Percentiles rank a stretch among this genome's conserved stretches.
Evolutionary conservation across 805 yeast species (phyloP).

Genomic region (Starmerella potacharoeniae): DNA sequence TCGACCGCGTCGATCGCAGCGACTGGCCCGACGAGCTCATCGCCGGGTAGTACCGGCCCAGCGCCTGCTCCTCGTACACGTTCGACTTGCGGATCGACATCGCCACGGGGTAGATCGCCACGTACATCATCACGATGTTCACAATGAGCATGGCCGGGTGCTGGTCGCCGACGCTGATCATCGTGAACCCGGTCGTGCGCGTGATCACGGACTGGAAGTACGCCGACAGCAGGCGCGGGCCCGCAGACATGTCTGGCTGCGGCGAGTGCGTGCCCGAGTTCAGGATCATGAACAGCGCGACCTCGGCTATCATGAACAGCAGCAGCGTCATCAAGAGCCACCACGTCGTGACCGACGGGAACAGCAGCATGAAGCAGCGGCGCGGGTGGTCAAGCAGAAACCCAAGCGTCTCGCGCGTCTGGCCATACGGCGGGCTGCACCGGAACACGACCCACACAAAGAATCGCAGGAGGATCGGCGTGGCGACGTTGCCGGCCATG

Average conservation of each 20-base stretch:
- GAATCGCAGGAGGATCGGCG: slow-evolving; percentile 72
- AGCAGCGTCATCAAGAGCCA: slow-evolving; percentile 70
- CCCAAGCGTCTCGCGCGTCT: slow-evolving; percentile 55
- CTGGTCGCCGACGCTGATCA: slow-evolving; percentile 53
- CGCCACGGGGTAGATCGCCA: slow-evolving; percentile 91
- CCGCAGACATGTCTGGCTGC: slow-evolving; percentile 46
- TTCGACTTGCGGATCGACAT: slow-evolving; percentile 93
- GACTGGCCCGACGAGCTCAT: slow-evolving; percentile 1
- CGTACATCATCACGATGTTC: slow-evolving; percentile 95
- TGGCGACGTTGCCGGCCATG: slow-evolving; percentile 88
- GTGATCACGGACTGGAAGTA: slow-evolving; percentile 84
- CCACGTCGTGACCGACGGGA: slow-evolving; percentile 92
- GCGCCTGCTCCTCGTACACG: slow-evolving; percentile 92
- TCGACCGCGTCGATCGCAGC: slow-evolving; percentile 3
- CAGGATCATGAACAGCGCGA: slow-evolving; percentile 65
- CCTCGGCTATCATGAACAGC: slow-evolving; percentile 61
- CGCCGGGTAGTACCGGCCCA: slow-evolving; percentile 60
- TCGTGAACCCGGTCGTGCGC: slow-evolving; percentile 85
- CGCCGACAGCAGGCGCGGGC: slow-evolving; percentile 68
- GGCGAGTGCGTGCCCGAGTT: slow-evolving; percentile 40
- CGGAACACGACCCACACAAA: slow-evolving; percentile 71
- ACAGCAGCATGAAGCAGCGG: slow-evolving; percentile 84
- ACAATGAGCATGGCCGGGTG: slow-evolving; percentile 91
- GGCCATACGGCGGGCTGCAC: slow-evolving; percentile 44
- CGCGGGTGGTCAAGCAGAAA: slow-evolving; percentile 92